Conservation (phyloP, 23 red algal species). For the Gracilaria gracilis region DNA sequence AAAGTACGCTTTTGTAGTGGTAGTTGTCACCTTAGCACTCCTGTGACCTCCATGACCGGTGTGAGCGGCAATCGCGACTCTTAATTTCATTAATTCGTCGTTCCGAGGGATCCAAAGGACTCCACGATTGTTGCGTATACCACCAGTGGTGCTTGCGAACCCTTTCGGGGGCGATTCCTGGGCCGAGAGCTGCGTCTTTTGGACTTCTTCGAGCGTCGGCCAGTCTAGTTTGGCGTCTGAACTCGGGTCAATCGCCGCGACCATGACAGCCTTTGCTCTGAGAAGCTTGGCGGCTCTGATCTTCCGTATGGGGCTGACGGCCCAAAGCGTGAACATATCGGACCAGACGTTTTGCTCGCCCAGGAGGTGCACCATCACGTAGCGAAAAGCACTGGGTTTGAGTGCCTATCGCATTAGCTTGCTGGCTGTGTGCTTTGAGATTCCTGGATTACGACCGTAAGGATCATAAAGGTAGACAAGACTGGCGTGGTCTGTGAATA, state of each 20-base stretch:
- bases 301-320: background rate
- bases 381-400: background rate
- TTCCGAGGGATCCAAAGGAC: background rate
- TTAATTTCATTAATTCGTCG: background rate
- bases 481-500: slow-evolving; percentile 45
- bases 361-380: background rate
- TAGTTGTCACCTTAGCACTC: background rate
- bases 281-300: background rate
- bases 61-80: background rate
- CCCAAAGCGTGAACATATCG: slow-evolving; percentile 24
- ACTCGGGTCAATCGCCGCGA: background rate
- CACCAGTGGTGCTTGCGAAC: background rate
- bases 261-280: background rate
- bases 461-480: slow-evolving; percentile 45
- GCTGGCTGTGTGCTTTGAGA: background rate
- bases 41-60: background rate
- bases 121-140: background rate
- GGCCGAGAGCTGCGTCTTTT: background rate
- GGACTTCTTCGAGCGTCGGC: background rate
- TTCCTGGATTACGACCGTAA: background rate
- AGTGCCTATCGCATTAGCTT: slow-evolving; percentile 43
- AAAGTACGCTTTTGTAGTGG: background rate
- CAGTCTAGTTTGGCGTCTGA: background rate
- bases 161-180: background rate
- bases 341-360: slow-evolving; percentile 15